phyloP scores from a whole-genome alignment of 257 asterid species.

The Solanum raphanifolium region DNA sequence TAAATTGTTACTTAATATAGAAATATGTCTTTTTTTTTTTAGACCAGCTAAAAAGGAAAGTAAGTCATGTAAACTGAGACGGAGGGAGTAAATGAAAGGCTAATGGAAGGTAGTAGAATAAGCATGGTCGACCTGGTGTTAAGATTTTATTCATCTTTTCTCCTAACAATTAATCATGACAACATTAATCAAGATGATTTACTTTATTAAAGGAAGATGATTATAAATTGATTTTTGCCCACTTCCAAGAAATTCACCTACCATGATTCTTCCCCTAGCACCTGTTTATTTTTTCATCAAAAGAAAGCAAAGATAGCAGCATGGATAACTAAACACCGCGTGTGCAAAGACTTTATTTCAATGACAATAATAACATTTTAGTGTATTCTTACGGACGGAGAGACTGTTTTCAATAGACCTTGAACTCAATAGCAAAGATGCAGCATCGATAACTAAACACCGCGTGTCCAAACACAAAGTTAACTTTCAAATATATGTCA shows the following conservation, averaged over 20 bases:
- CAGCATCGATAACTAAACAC: no score
- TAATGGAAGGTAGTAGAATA: not conserved
- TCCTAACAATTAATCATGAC: not conserved
- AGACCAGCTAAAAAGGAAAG: no score
- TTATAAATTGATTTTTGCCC: not conserved
- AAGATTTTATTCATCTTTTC: not conserved
- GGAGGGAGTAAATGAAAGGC: no score
- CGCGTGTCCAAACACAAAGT: not conserved
- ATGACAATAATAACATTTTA: not conserved
- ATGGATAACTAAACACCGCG: constrained; percentile 13
- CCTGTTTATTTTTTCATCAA: not conserved
- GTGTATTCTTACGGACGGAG: not conserved
- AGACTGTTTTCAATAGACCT: not conserved
- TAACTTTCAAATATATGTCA: not conserved
- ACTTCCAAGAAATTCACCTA: constrained; percentile 5
- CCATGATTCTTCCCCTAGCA: not conserved
- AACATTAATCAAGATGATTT: not conserved
- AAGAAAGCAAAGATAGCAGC: not conserved
- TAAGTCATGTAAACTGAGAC: no score
- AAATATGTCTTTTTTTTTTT: no score
- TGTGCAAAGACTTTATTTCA: not conserved
- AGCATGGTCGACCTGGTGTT: not conserved
- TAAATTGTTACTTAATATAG: no score
- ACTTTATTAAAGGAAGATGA: not conserved
- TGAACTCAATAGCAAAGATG: not conserved